Evolutionary conservation across 805 yeast genomes (phyloP), one percentile per base, ranked within the genome.

Genomic region (Tetrapisispora nanseiensis): DNA sequence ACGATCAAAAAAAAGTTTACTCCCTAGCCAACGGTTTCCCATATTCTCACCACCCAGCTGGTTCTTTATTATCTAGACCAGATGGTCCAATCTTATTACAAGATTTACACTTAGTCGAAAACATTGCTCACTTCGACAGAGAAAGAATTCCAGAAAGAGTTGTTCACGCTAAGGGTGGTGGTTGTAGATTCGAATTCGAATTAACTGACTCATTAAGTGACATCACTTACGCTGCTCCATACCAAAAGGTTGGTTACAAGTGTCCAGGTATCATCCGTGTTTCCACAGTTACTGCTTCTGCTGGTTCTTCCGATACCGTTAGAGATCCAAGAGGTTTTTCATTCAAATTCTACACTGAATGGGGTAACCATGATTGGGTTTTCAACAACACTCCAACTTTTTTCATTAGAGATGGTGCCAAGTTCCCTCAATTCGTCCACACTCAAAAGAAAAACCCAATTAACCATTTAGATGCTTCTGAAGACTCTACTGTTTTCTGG

Each of bases 251-350:
- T 9, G 74, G 74, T 16, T 67, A 68, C 54, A 66, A 65, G 37
- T 63, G 68, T 42, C 70, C 71, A 6, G 59, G 69, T 42, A 54
- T 67, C 29, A 51, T 59, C 7, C 69, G 83, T 45, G 76, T 78
- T 63, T 83, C 92, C 52, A 84, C 92, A 24, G 95, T 84, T 42
- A 94, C 92, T 54, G 92, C 92, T 50, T 94, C 85, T 65, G 63
- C 69, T 42, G 95, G 92, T 37, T 75, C 86, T 30, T 78, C 92
- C 2, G 94, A 84, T 61, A 72, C 89, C 34, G 86, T 83, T 22
- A 77, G 95, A 69, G 95, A 84, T 63, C 94, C 94, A 55, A 75
- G 94, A 69, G 95, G 95, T 16, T 82, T 82, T 57, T 73, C 92
- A 40, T 75, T 80, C 55, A 84, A 85, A 65, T 72, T 84, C 47